These are phyloP conservation scores for Wickerhamomyces sp. DNA, from an alignment of 1,139 yeast genomes.

Conservation along the genomic window DNA sequence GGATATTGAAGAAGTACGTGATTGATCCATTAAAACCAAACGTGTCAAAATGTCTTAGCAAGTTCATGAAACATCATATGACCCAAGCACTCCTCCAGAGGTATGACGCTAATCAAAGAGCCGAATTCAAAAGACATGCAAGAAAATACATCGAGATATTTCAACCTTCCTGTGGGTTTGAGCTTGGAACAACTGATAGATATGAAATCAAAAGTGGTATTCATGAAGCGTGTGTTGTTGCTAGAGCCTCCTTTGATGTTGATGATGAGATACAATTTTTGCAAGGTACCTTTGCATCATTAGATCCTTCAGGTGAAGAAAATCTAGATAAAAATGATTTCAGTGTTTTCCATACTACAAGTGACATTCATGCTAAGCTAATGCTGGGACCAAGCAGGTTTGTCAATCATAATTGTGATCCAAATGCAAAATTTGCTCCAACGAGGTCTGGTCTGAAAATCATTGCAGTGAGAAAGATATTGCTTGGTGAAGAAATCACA, in stretches of 20 bases:
- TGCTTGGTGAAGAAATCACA: slow-evolving; percentile 42
- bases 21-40: slow-evolving; percentile 11
- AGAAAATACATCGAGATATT: slow-evolving; percentile 33
- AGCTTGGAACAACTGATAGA: slow-evolving; percentile 38
- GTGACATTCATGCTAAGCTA: slow-evolving; percentile 31
- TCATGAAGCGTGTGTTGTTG: slow-evolving; percentile 37
- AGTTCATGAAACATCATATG: slow-evolving; percentile 26
- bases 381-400: slow-evolving; percentile 46
- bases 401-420: slow-evolving; percentile 42
- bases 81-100: slow-evolving; percentile 27
- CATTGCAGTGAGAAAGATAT: slow-evolving; percentile 30
- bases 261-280: slow-evolving; percentile 34
- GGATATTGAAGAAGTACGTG: slow-evolving; percentile 16
- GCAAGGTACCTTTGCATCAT: slow-evolving; percentile 34
- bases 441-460: slow-evolving; percentile 28
- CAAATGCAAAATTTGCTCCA: slow-evolving; percentile 35
- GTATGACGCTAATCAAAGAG: slow-evolving; percentile 17
- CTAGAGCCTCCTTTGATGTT: slow-evolving; percentile 26
- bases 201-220: slow-evolving; percentile 25
- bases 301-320: slow-evolving; percentile 31
- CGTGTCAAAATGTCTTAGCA: slow-evolving; percentile 21
- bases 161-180: slow-evolving; percentile 35
- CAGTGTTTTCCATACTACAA: slow-evolving; percentile 34
- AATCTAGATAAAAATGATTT: slow-evolving; percentile 32
- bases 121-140: slow-evolving; percentile 34